These are phyloP conservation scores for Hansenula anomala DNA, from an alignment of 1,139 yeast genomes.

Conservation along the genomic window DNA sequence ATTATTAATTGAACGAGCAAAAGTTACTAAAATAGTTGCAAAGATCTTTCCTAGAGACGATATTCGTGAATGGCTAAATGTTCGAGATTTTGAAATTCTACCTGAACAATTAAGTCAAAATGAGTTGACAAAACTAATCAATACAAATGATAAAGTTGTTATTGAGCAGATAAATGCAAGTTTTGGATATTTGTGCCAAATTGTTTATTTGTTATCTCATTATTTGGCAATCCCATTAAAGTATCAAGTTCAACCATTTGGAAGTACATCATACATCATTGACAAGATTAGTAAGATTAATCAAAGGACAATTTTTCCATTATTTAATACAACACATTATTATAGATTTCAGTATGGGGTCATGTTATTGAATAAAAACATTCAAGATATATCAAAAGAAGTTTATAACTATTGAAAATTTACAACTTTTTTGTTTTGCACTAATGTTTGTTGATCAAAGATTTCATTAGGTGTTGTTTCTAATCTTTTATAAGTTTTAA, in stretches of 20 bases:
- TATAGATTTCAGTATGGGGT: conserved; percentile 51
- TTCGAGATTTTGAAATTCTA: conserved; percentile 14
- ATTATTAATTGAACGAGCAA: conserved; percentile 14
- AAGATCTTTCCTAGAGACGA: conserved; percentile 15
- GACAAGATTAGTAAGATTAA: conserved; percentile 44
- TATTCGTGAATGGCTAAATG: conserved; percentile 17
- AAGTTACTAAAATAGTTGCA: conserved; percentile 6
- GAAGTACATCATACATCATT: conserved; percentile 44
- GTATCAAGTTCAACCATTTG: conserved; percentile 46
- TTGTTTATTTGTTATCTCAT: conserved; percentile 35
- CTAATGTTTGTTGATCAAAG: conserved; percentile 59
- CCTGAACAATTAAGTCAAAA: conserved; percentile 13
- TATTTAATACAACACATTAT: conserved; percentile 43
- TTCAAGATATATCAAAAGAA: conserved; percentile 44
- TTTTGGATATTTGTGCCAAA: conserved; percentile 42
- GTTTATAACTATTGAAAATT: conserved; percentile 9
- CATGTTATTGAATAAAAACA: conserved; percentile 40
- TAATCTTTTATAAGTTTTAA: conserved; percentile 69
- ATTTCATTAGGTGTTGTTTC: conserved; percentile 45
- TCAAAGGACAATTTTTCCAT: conserved; percentile 40
- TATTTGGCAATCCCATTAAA: conserved; percentile 43
- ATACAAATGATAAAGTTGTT: conserved; percentile 19
- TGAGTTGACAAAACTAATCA: conserved; percentile 12
- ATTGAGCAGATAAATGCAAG: conserved; percentile 42
- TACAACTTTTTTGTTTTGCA: conserved; percentile 37